Conservation (phyloP, 2,329 filamentous ascomycete species). For the Colletotrichum australisinense region DNA sequence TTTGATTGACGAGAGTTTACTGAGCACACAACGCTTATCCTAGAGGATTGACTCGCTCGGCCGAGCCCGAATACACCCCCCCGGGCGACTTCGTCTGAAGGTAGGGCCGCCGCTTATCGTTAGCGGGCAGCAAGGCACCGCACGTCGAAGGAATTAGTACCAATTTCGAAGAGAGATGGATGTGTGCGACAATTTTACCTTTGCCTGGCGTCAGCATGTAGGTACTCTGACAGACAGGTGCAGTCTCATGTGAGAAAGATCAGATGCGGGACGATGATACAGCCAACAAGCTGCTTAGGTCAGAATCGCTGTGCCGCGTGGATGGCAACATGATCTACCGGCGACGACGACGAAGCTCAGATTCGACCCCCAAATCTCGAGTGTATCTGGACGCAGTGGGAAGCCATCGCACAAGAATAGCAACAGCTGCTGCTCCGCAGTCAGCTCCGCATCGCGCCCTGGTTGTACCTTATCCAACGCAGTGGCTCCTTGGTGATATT, state of each 20-base stretch:
- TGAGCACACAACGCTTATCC: neutral
- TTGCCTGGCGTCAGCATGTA: neutral
- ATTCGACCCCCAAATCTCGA: neutral
- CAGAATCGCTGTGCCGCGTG: neutral
- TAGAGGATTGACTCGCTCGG: neutral
- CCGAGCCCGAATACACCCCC: neutral
- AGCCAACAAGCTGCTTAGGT: neutral
- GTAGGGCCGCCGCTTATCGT: neutral
- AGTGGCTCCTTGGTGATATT: neutral
- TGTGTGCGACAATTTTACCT: neutral
- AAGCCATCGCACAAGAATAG: constrained; percentile 14
- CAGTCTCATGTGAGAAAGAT: constrained; percentile 6
- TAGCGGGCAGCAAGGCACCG: neutral
- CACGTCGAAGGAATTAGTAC: neutral
- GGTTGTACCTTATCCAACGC: neutral
- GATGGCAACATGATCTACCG: neutral
- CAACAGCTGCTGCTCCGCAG: neutral
- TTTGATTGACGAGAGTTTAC: neutral
- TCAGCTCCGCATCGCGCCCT: neutral
- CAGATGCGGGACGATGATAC: constrained; percentile 7
- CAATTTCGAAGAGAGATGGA: neutral
- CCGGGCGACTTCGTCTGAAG: neutral
- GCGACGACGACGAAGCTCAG: neutral
- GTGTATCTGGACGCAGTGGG: neutral
- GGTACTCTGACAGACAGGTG: neutral